A percentile compares a stretch with the other conserved stretches of the same genome.
Conservation (phyloP, 768 basidiomycete species). For the Lactifluus hygrophoroides region DNA sequence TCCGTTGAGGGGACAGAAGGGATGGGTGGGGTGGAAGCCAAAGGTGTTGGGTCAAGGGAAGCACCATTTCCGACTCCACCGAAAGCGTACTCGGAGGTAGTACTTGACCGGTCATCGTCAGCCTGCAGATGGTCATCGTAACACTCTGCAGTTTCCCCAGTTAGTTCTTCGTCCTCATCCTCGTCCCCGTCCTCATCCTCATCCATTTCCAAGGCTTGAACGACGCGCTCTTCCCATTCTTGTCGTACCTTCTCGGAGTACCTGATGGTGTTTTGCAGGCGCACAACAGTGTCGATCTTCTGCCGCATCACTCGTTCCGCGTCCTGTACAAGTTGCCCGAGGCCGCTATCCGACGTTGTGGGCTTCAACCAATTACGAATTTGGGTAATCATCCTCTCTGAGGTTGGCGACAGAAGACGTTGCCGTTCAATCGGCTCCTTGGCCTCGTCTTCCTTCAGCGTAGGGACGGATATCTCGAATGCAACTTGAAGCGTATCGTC, state of each 20-base stretch:
- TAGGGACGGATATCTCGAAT: slow-evolving; percentile 75
- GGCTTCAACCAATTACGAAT: slow-evolving; percentile 86
- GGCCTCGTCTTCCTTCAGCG: slow-evolving; percentile 85
- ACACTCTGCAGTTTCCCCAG: slow-evolving; percentile 19
- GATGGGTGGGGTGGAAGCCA: slow-evolving; percentile 46
- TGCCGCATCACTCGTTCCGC: slow-evolving; percentile 83
- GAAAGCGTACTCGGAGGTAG: slow-evolving; percentile 57
- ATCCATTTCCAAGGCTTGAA: slow-evolving; percentile 50
- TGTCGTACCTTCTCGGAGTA: slow-evolving; percentile 96
- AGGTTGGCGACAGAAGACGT: slow-evolving; percentile 77
- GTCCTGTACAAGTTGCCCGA: slow-evolving; percentile 77
- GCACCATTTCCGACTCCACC: slow-evolving; percentile 29
- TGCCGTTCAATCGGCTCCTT: slow-evolving; percentile 91
- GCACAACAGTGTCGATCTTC: slow-evolving; percentile 90
- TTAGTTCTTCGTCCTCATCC: slow-evolving; percentile 31
- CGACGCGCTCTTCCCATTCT: slow-evolving; percentile 92
- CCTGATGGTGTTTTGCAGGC: slow-evolving; percentile 94
- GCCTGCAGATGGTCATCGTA: slow-evolving; percentile 20
- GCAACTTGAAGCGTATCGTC: slow-evolving; percentile 79
- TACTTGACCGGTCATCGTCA: slow-evolving; percentile 49
- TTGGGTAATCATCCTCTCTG: slow-evolving; percentile 78
- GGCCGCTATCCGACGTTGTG: slow-evolving; percentile 73
- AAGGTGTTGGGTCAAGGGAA: slow-evolving; percentile 58
- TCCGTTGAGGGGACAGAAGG: slow-evolving; percentile 17
- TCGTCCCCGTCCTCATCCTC: slow-evolving; percentile 30